Evolutionary conservation across 1,284 basidiomycete genomes (phyloP).

Genomic region (Mycosarcoma mackinlayi): DNA sequence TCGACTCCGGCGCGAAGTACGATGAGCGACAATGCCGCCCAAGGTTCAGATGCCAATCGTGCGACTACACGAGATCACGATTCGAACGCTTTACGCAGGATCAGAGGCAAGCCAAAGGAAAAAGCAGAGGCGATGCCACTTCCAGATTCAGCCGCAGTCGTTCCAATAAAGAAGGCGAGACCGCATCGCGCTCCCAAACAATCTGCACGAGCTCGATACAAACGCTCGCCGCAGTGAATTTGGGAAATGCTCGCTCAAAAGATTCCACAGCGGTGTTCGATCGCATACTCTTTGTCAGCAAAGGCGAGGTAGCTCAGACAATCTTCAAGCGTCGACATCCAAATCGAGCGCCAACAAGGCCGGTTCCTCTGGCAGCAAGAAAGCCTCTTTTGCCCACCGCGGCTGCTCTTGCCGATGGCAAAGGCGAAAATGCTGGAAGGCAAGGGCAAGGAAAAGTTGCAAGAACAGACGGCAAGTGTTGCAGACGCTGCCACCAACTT

Average conservation of each 20-base stretch:
- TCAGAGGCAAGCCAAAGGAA: slow-evolving; percentile 12
- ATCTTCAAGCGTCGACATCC: slow-evolving; percentile 24
- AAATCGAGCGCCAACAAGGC: slow-evolving; percentile 11
- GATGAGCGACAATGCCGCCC: no score
- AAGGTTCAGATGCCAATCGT: background rate
- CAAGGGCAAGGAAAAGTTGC: slow-evolving; percentile 6
- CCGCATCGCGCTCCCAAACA: slow-evolving; percentile 14
- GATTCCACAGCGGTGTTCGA: slow-evolving; percentile 46
- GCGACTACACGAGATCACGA: slow-evolving; percentile 5
- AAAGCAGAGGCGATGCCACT: slow-evolving; percentile 13
- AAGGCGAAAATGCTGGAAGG: background rate
- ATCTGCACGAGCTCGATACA: slow-evolving; percentile 39
- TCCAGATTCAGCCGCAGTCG: slow-evolving; percentile 8
- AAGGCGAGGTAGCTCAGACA: slow-evolving; percentile 49
- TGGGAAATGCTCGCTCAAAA: slow-evolving; percentile 51
- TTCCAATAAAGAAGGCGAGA: slow-evolving; percentile 34
- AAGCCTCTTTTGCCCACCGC: slow-evolving; percentile 1
- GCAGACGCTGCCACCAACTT: background rate
- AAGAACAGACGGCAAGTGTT: background rate
- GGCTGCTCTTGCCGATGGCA: background rate
- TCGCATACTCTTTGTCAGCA: slow-evolving; percentile 49
- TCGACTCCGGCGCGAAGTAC: no score
- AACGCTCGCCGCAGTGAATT: slow-evolving; percentile 36
- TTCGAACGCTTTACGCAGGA: background rate
- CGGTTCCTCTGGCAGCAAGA: slow-evolving; percentile 6